Percentiles rank a stretch among this genome's conserved stretches.
These are phyloP conservation scores for Ascochyta clinopodiicola DNA, from an alignment of 2,329 filamentous ascomycete genomes.

Conservation along the genomic window DNA sequence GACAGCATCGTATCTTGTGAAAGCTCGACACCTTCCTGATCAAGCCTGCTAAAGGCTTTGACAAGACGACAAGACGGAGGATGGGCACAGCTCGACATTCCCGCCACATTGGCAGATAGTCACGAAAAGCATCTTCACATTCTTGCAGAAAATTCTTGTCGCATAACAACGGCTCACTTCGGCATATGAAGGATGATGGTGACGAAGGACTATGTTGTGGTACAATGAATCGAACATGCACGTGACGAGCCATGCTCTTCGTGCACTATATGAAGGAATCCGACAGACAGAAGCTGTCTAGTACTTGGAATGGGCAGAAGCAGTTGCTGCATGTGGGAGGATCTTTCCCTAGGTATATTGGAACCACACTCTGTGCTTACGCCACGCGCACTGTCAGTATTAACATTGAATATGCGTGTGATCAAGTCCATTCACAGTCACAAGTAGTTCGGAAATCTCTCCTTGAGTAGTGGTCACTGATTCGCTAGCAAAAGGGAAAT, in stretches of 20 bases:
- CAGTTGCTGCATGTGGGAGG: too few relatives aligned
- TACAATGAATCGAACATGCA: neutral
- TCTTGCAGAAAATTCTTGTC: neutral
- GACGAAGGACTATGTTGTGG: neutral
- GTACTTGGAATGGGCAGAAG: too few relatives aligned
- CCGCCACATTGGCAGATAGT: constrained; percentile 1
- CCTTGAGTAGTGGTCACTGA: too few relatives aligned
- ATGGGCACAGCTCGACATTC: neutral
- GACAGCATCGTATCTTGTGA: constrained; percentile 2
- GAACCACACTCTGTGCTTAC: too few relatives aligned
- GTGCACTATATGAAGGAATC: too few relatives aligned
- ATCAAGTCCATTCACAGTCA: too few relatives aligned
- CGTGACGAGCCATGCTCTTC: neutral
- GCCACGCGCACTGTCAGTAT: too few relatives aligned
- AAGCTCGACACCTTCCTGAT: constrained; percentile 25
- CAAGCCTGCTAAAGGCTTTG: constrained; percentile 13
- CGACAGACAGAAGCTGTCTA: too few relatives aligned
- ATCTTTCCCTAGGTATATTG: too few relatives aligned
- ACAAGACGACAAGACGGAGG: constrained; percentile 19
- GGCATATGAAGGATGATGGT: neutral
- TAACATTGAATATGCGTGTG: too few relatives aligned
- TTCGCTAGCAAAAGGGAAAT: too few relatives aligned
- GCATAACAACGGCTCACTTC: neutral
- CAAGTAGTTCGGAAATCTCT: too few relatives aligned
- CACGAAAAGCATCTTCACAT: neutral